Evolutionary conservation across 2,329 filamentous ascomycete genomes (phyloP), one percentile per base, ranked within the genome.

Genomic region (Calycina marina): DNA sequence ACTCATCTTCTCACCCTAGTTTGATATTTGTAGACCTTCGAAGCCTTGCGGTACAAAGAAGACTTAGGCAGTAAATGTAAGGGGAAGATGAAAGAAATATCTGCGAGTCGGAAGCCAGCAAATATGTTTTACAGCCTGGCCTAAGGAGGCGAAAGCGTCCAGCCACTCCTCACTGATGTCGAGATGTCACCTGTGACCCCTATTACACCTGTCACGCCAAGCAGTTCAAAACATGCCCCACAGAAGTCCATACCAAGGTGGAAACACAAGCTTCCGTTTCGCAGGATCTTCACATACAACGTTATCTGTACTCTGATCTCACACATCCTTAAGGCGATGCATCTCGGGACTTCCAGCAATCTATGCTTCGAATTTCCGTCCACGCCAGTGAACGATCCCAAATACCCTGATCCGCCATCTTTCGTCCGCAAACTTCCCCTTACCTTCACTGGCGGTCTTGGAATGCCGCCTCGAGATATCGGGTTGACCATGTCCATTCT

Each of bases 401-500:
- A 77, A 71, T 32, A 37, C 30, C 38, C 45, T 49, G 47, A 79
- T 44, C 67, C 69, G 5, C 74, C 76, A 25, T 74, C 74, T 11
- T 43, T 32, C 30, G 25, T 32, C 9, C 43, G 32, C 9, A 27
- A 25, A 9, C 37, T 45, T 4, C 44, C 44, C 5, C 47, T 47
- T 28, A 60, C 65, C 0, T 45, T 68, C 2, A 72, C 81, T 9
- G 80, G 81, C 17, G 82, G 82, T 1, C 61, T 88, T 0, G 78
- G 79, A 10, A 66, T 88, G 37, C 69, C 71, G 1, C 74, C 80
- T 0, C 63, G 67, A 2, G 67, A 71, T 6, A 77, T 88, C 15
- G 81, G 81, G 13, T 56, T 80, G 27, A 79, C 79, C 4, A 83
- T 85, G 58, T 73, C 81, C 4, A 73, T 79, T 33, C 66, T 88